Conservation (phyloP, 768 basidiomycete species). For the Amanita muscaria region DNA sequence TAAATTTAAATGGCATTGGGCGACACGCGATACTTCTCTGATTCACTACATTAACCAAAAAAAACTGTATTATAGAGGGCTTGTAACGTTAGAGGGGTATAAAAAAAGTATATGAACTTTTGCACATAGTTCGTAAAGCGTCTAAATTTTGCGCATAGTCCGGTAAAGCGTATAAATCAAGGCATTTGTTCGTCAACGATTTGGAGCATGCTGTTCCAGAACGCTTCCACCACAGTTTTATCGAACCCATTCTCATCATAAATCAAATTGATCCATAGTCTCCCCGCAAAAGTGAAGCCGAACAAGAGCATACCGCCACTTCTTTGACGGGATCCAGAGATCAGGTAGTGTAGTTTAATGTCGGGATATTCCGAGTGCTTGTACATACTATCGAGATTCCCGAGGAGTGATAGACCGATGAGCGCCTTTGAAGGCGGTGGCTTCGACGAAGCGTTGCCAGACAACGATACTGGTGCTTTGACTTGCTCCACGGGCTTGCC, state of each 20-base stretch:
- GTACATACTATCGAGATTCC: conserved; percentile 78
- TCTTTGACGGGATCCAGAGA: conserved; percentile 79
- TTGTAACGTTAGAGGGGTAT: too few relatives aligned
- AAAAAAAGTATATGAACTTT: too few relatives aligned
- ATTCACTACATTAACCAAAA: too few relatives aligned
- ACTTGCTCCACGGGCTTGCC: conserved; percentile 25
- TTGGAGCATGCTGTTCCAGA: conserved; percentile 54
- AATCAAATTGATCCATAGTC: conserved; percentile 72
- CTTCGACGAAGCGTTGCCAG: conserved; percentile 4
- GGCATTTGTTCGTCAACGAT: conserved; percentile 52
- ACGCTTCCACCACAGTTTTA: conserved; percentile 45
- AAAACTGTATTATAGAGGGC: too few relatives aligned
- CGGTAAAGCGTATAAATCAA: conserved; percentile 3
- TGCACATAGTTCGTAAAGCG: too few relatives aligned
- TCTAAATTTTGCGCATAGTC: neutral
- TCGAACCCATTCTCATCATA: conserved; percentile 76
- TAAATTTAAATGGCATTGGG: too few relatives aligned
- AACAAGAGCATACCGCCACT: conserved; percentile 75
- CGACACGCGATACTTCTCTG: too few relatives aligned
- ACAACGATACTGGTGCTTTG: conserved; percentile 13
- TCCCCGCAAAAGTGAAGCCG: conserved; percentile 66
- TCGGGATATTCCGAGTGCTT: conserved; percentile 52
- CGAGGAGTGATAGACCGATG: conserved; percentile 75
- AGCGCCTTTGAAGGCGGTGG: conserved; percentile 52
- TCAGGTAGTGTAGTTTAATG: conserved; percentile 61